Base-by-base conservation (phyloP, 208 protist genomes). In the Acanthamoeba royreba region DNA sequence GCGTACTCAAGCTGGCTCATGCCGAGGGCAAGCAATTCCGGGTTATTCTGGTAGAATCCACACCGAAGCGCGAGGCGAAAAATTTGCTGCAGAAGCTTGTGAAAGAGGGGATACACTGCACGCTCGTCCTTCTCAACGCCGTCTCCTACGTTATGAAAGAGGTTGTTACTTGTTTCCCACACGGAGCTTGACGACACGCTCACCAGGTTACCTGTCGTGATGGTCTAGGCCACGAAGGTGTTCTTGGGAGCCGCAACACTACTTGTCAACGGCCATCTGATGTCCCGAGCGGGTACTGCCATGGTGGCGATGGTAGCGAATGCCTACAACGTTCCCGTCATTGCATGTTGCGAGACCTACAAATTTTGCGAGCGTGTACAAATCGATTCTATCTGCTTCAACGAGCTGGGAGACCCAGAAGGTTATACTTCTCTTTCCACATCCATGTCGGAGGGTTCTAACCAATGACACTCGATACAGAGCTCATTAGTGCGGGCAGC, bases 321-420 rank as follows among this genome's bases (percentile, higher is more conserved):
- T 87, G 83, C 95, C 4, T 99, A 98, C 93, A 97, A 98, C 55
- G 98, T 99, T 81, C 98, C 99, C 25, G 98, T 99, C 38, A 96
- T 99, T 47, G 98, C 99, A 52, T 99, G 98, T 79, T 99, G 98
- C 86, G 99, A 99, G 94, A 99, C 98, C 46, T 99, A 99, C 97
- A 99, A 99, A 94, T 99, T 99, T 95, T 95, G 98, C n/a, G 97
- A 99, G 38, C 97, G 98, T 74, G 98, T 98, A 66, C 99, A 98
- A 96, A 94, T 99, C 1, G 99, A 99, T 61, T 98, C 98, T 33
- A 97, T 99, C 88, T 98, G 98, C 63, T 98, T 97, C 95, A 99
- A 99, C 96, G 98, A 99, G 85, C 97, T 98, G 15, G 97, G 95
- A 74, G 96, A 97, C 31, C 74, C 74, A 13, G 74, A 85, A 8